phyloP scores from a whole-genome alignment of 2,329 filamentous ascomycete species.

The Anisogramma anomala region DNA sequence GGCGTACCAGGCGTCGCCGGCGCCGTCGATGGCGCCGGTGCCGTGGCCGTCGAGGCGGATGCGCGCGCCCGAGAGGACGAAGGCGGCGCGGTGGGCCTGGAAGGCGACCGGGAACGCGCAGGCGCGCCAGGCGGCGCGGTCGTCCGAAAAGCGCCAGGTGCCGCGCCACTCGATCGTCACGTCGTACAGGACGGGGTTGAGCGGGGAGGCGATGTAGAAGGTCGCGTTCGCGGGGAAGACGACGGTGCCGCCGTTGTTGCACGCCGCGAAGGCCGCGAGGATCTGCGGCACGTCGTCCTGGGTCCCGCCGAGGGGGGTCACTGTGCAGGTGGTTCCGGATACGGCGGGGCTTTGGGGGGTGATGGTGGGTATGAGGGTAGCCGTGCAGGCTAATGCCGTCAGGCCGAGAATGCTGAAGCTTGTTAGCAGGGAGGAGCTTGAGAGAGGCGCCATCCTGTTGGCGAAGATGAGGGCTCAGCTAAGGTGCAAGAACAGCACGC shows the following conservation, averaged over 20 bases:
- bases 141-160: conserved; percentile 38
- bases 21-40: conserved; percentile 42
- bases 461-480: neutral
- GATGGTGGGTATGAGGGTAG: conserved; percentile 1
- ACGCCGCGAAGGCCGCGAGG: conserved; percentile 18
- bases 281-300: conserved; percentile 20
- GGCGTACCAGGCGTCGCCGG: conserved; percentile 43
- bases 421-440: neutral
- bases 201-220: conserved; percentile 38
- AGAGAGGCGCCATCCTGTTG: conserved; percentile 1
- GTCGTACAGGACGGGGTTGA: conserved; percentile 38
- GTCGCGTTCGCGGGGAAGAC: conserved; percentile 37
- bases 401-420: conserved; percentile 2
- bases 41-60: conserved; percentile 40
- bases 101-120: conserved; percentile 41
- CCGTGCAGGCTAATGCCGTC: neutral
- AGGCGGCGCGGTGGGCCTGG: conserved; percentile 44
- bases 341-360: conserved; percentile 11
- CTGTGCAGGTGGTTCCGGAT: conserved; percentile 17
- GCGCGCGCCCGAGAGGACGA: conserved; percentile 36
- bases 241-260: conserved; percentile 25
- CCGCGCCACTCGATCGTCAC: conserved; percentile 42
- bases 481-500: neutral
- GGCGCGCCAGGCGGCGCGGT: conserved; percentile 43
- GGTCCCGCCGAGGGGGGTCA: conserved; percentile 14